Evolutionary conservation across 257 asterid genomes (phyloP).

Genomic region (Mitragyna speciosa): DNA sequence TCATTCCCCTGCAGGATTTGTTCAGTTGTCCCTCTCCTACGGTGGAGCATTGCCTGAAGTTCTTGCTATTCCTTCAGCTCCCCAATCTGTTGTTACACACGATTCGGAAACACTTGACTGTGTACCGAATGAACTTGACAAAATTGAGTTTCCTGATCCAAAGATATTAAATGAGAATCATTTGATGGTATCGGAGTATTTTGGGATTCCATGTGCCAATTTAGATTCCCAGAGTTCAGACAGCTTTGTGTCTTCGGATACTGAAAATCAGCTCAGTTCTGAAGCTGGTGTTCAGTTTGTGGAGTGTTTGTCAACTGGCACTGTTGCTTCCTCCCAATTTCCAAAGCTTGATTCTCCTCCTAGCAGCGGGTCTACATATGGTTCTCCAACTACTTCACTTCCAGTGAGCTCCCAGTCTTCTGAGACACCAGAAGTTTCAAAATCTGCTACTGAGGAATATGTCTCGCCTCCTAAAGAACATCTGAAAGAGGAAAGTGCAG

Average conservation of each 20-base stretch:
- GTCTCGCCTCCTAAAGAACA: slow-evolving; percentile 44
- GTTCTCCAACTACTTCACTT: slow-evolving; percentile 43
- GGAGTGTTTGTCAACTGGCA: slow-evolving; percentile 40
- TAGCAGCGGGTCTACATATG: slow-evolving; percentile 59
- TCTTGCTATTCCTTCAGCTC: slow-evolving; percentile 49
- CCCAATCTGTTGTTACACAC: slow-evolving; percentile 31
- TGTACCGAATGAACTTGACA: slow-evolving; percentile 49
- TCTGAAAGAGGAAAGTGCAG: slow-evolving; percentile 36
- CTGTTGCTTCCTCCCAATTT: slow-evolving; percentile 19
- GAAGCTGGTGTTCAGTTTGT: slow-evolving; percentile 40
- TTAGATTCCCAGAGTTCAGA: slow-evolving; percentile 58
- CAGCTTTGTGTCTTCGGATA: slow-evolving; percentile 55
- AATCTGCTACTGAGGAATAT: slow-evolving; percentile 43
- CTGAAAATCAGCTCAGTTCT: slow-evolving; percentile 51
- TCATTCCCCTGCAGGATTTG: slow-evolving; percentile 98
- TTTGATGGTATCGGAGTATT: slow-evolving; percentile 83
- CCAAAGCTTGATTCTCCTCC: slow-evolving; percentile 58
- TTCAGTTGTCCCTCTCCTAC: slow-evolving; percentile 68
- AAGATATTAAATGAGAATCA: slow-evolving; percentile 68
- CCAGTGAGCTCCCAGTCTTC: slow-evolving; percentile 53
- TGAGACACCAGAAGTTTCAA: slow-evolving; percentile 35
- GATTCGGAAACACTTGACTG: slow-evolving; percentile 41
- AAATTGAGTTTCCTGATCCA: slow-evolving; percentile 95
- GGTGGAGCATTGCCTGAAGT: slow-evolving; percentile 76
- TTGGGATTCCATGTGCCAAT: slow-evolving; percentile 57